Base-by-base conservation (phyloP, 768 basidiomycete genomes). In the Suillus variegatus region DNA sequence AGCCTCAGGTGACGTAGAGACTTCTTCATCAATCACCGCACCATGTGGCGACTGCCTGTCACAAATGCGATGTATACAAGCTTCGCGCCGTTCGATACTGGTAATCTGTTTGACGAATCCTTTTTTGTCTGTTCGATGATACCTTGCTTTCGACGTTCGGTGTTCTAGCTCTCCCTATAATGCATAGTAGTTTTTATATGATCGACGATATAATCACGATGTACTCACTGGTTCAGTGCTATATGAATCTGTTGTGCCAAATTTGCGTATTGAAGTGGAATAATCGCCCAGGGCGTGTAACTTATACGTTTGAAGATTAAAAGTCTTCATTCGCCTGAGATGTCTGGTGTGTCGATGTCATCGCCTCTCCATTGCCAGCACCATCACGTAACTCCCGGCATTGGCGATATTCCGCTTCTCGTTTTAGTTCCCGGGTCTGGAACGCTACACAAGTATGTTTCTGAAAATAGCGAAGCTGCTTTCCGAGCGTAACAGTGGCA, bases 171-270 rank as follows among this genome's bases (percentile, higher is more conserved):
- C 70, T 43, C 70, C 70, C 67, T 69, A 36, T 36, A 36, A 36
- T 36, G 35, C 35, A 36, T 36, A 36, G 35, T 36, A 36, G 35
- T 36, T 36, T 36, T 36, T 36, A 36, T 1, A 36, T 7, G 5
- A 36, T 36, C 35, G 9, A 36, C 9, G 35, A 36, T 36, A 36
- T 36, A 1, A 1, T 36, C 35, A 36, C 35, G 35, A 36, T 36
- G 35, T 36, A 36, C 75, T 2, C 63, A 81, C 80, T 3, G 67
- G 65, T 54, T 77, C 71, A 1, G 78, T 79, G 5, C 70, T 67
- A 61, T 75, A 80, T 0, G 70, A 73, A 38, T 81, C 80, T 0
- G 73, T 75, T 6, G 80, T 77, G 0, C 80, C 77, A 32, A 69
- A 71, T 5, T 25, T n/a, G 5, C 40, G n/a, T 16, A 81, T 79